Evolutionary conservation across 1,284 basidiomycete species (phyloP).

Genomic region (Trichosporon sp.): DNA sequence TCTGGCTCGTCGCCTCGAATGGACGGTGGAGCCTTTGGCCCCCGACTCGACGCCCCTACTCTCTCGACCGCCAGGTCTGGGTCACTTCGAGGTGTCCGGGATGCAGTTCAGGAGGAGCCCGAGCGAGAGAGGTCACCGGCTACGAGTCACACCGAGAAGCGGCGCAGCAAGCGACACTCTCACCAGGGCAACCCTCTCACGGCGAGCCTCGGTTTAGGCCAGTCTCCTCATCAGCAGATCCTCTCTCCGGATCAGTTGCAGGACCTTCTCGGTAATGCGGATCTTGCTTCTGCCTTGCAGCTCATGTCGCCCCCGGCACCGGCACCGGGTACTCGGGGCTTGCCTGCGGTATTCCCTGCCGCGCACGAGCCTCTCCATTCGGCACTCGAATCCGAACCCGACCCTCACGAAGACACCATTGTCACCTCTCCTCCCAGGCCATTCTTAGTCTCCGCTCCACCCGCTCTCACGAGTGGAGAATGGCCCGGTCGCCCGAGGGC

Average conservation of each 20-base stretch:
- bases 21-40: neutral
- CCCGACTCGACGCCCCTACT: neutral
- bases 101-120: neutral
- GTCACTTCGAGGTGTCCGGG: neutral
- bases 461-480: slow-evolving; percentile 27
- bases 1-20: slow-evolving; percentile 9
- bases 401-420: neutral
- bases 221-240: slow-evolving; percentile 20
- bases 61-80: neutral
- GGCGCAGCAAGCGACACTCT: neutral
- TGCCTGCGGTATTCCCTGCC: neutral
- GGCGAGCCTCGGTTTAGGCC: slow-evolving; percentile 34
- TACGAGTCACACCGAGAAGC: slow-evolving; percentile 2
- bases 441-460: slow-evolving; percentile 39
- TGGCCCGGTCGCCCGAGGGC: slow-evolving; percentile 15
- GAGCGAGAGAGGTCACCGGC: neutral
- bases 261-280: slow-evolving; percentile 35
- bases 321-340: neutral
- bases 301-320: slow-evolving; percentile 19
- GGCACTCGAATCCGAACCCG: neutral
- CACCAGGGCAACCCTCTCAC: slow-evolving; percentile 19
- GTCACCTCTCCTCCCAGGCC: slow-evolving; percentile 20
- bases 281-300: slow-evolving; percentile 37
- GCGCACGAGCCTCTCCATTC: neutral
- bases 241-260: slow-evolving; percentile 40